phyloP scores from a whole-genome alignment of 2,329 filamentous ascomycete genomes.

The Ophiostoma ips region DNA sequence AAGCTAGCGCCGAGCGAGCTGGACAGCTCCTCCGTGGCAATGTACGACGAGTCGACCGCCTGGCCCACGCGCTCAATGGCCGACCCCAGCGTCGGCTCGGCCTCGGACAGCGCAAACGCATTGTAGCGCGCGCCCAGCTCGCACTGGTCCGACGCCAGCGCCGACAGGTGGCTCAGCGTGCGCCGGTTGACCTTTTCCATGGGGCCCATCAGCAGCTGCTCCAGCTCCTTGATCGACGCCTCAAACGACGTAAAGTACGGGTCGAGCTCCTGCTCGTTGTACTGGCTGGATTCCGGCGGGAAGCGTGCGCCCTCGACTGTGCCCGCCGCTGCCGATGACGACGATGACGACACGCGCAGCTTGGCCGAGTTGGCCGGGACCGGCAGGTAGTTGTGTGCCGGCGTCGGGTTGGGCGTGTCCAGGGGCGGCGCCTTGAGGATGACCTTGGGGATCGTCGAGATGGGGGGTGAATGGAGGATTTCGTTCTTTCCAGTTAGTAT shows the following conservation, averaged over 20 bases:
- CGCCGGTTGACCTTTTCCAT: slow-evolving; percentile 96
- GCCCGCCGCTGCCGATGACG: too few relatives aligned
- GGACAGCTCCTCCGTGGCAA: slow-evolving; percentile 85
- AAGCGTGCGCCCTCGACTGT: slow-evolving; percentile 42
- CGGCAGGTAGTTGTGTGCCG: slow-evolving; percentile 76
- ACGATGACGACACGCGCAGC: slow-evolving; percentile 37
- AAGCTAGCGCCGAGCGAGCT: slow-evolving; percentile 82
- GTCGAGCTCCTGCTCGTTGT: slow-evolving; percentile 83
- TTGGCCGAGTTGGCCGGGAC: slow-evolving; percentile 77
- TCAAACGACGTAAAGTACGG: slow-evolving; percentile 95
- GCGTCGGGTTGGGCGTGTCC: slow-evolving; percentile 80
- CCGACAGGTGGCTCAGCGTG: slow-evolving; percentile 71
- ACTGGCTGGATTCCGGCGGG: slow-evolving; percentile 58
- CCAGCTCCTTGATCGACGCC: slow-evolving; percentile 78
- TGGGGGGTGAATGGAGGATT: slow-evolving; percentile 83
- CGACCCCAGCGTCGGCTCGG: slow-evolving; percentile 72
- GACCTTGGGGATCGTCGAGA: slow-evolving; percentile 84
- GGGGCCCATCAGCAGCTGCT: slow-evolving; percentile 73
- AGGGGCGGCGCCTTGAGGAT: slow-evolving; percentile 90
- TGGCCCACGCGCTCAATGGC: slow-evolving; percentile 93
- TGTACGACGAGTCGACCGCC: slow-evolving; percentile 89
- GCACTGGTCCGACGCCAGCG: slow-evolving; percentile 73
- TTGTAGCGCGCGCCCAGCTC: slow-evolving; percentile 95
- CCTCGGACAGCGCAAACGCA: slow-evolving; percentile 88
- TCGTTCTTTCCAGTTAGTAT: slow-evolving; percentile 51